phyloP scores from a whole-genome alignment of 2,329 filamentous ascomycete genomes.

The Xylaria sp. region DNA sequence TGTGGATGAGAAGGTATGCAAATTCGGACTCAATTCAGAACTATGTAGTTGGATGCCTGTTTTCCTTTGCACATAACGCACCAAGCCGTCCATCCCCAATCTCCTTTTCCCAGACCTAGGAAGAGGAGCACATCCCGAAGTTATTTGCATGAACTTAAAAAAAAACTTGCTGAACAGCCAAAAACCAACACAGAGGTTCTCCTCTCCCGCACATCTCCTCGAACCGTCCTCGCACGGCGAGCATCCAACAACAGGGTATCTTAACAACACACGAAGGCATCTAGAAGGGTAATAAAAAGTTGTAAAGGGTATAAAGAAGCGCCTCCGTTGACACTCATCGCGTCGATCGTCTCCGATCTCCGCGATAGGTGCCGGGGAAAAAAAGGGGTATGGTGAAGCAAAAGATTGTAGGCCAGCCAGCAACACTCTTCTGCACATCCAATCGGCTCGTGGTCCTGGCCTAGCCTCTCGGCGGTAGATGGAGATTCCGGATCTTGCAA shows the following conservation, averaged over 20 bases:
- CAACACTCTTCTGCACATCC: constrained; percentile 19
- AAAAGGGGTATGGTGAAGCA: constrained; percentile 21
- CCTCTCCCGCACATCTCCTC: constrained; percentile 19
- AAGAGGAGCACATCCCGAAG: constrained; percentile 9
- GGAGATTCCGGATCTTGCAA: constrained; percentile 17
- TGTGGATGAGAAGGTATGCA: not conserved
- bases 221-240: constrained; percentile 28
- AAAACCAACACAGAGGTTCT: constrained; percentile 19
- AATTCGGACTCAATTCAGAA: constrained; percentile 17
- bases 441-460: constrained; percentile 9
- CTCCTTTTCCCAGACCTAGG: constrained; percentile 11
- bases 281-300: constrained; percentile 18
- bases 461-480: constrained; percentile 14
- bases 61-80: constrained; percentile 7
- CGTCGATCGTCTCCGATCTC: constrained; percentile 24
- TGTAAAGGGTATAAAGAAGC: constrained; percentile 22
- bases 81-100: not conserved
- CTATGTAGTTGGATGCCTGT: constrained; percentile 8
- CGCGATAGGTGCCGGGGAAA: constrained; percentile 16
- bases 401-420: constrained; percentile 27
- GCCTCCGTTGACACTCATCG: constrained; percentile 24
- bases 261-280: constrained; percentile 28
- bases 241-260: constrained; percentile 30
- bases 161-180: constrained; percentile 9
- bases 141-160: constrained; percentile 9